phyloP scores from a whole-genome alignment of 495 filamentous ascomycete genomes.

The Cenococcum geophilum region DNA sequence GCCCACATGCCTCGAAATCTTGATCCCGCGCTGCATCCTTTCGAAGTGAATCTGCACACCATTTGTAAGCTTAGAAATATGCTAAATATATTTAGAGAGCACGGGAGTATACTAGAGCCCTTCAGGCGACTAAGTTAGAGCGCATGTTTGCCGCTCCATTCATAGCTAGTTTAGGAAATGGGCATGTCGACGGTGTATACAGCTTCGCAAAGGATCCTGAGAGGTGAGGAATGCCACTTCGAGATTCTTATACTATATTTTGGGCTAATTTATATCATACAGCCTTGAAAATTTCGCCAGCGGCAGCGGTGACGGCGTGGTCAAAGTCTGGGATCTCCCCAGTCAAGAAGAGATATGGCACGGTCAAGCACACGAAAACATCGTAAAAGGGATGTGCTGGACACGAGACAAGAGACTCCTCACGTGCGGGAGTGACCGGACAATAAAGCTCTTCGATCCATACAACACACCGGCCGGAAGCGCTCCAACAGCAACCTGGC shows the following conservation, averaged over 20 bases:
- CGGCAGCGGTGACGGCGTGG: slow-evolving; percentile 50
- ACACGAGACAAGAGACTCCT: slow-evolving; percentile 76
- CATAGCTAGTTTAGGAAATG: slow-evolving; percentile 75
- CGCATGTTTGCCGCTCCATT: slow-evolving; percentile 96
- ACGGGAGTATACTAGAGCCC: slow-evolving; percentile 80
- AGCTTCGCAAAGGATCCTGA: slow-evolving; percentile 42
- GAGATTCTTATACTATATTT: not conserved
- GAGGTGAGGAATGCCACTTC: not conserved
- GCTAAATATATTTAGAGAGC: slow-evolving; percentile 47
- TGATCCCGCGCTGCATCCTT: slow-evolving; percentile 88
- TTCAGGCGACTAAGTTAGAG: slow-evolving; percentile 90
- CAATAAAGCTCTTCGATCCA: slow-evolving; percentile 86
- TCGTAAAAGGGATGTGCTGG: slow-evolving; percentile 89
- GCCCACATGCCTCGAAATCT: slow-evolving; percentile 76
- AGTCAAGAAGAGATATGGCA: slow-evolving; percentile 74
- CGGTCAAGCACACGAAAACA: slow-evolving; percentile 73
- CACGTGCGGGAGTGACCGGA: slow-evolving; percentile 81
- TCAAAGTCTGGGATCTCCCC: slow-evolving; percentile 91
- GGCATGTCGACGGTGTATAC: slow-evolving; percentile 87
- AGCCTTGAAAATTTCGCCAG: slow-evolving; percentile 37
- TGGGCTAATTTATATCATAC: not conserved
- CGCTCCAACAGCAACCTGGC: slow-evolving; percentile 69
- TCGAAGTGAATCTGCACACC: slow-evolving; percentile 48
- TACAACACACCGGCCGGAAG: slow-evolving; percentile 61
- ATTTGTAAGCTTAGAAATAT: not conserved